phyloP scores from a whole-genome alignment of 2,329 filamentous ascomycete genomes.

The Trichophyton mentagrophytes region DNA sequence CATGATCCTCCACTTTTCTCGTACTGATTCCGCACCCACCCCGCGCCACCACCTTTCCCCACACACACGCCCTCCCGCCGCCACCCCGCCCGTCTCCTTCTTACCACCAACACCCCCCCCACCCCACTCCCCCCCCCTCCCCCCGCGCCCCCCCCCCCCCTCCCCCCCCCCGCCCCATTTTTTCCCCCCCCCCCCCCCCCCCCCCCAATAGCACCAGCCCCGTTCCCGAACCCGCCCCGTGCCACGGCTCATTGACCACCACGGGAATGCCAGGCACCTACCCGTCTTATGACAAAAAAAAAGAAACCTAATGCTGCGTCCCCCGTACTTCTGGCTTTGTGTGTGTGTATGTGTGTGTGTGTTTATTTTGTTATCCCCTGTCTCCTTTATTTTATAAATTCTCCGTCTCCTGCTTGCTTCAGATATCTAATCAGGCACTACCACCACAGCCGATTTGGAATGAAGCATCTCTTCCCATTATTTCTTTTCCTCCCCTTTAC shows the following conservation, averaged over 20 bases:
- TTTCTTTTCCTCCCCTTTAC: background rate
- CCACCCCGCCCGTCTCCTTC: too few species aligned
- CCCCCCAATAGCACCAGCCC: background rate
- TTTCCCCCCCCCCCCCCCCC: too few species aligned
- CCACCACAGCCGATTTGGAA: background rate
- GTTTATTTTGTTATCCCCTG: background rate
- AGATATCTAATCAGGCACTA: background rate
- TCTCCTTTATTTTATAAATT: background rate
- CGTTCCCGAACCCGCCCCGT: background rate
- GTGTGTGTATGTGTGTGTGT: background rate
- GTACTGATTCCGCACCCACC: too few species aligned
- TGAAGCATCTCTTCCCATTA: conserved; percentile 11
- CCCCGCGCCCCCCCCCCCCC: too few species aligned
- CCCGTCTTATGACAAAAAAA: background rate
- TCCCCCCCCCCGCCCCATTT: too few species aligned
- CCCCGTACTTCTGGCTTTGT: background rate
- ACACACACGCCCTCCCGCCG: too few species aligned
- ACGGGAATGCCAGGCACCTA: background rate
- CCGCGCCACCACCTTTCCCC: too few species aligned
- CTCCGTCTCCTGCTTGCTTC: background rate
- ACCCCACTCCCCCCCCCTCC: too few species aligned
- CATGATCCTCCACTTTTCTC: too few species aligned
- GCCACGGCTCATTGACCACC: background rate
- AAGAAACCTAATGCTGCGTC: background rate
- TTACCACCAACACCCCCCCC: too few species aligned